Evolutionary conservation across 2,329 filamentous ascomycete species (phyloP), one percentile per base, ranked within the genome.

Genomic region (Penicillium sclerotigenum): DNA sequence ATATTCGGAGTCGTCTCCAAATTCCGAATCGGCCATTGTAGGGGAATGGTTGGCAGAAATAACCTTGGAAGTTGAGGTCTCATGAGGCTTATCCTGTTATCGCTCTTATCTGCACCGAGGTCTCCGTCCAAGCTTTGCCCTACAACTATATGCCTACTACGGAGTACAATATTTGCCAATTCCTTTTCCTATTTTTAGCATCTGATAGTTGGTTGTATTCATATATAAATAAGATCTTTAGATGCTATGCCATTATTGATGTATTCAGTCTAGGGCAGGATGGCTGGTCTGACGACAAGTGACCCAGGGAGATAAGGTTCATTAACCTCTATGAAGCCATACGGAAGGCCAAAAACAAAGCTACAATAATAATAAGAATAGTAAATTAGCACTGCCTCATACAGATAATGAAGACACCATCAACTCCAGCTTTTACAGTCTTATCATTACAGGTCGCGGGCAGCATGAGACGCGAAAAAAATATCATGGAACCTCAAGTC

Each of bases 361-460:
- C 40, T 46, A 48, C 51, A 48, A 40, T 22, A n/a, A 41, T 34
- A 28, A 53, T n/a, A 4, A 34, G 49, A 65, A 59, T 59, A 59
- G 52, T 52, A 63, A 63, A 51, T 59, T 57, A 55, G 59, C 56
- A 61, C 52, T 52, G 40, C 40, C 53, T 59, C 53, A 57, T 67
- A 61, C 61, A 63, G 46, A 64, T 48, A 38, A 49, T 31, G 36
- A 48, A 36, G 24, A 49, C 52, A 47, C 57, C 61, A 34, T 60
- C 45, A 62, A 67, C 62, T 65, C 62, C 60, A 62, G 64, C 61
- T 71, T 72, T 73, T 72, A 69, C 69, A 70, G 62, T 68, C 65
- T 68, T 71, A 71, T 73, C 69, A 68, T 71, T 71, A 72, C 71
- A 73, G 59, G 57, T 64, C 60, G 63, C 67, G 50, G 59, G 57